Evolutionary conservation across 106 monocot species (phyloP), one percentile per base, ranked within the genome.

Genomic region (Dioscorea zingiberensis): DNA sequence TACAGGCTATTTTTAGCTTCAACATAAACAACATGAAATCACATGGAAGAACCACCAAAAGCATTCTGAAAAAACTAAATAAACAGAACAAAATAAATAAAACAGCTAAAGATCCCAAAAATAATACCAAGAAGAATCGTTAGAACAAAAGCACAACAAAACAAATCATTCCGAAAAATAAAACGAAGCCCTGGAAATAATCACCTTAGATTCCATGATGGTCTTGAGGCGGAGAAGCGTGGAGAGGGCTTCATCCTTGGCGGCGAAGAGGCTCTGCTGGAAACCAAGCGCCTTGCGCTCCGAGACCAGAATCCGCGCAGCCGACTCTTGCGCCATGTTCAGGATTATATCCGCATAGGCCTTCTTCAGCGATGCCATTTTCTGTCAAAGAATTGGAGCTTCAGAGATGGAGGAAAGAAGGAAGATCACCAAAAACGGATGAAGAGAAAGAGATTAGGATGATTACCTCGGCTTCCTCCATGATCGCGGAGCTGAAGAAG

Each of bases 181-280:
- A 60, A 30, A 60, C 27, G 17, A 9, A 29, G 13, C 30, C 27
- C 14, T 17, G 16, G 22, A 19, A 19, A 56, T 12, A 19, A 21
- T 12, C 56, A 87, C 87, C 83, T 84, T 84, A n/a, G 84, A 54
- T 45, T 88, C 87, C 83, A 88, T 80, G 74, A 84, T 47, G 55
- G 67, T 21, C 69, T 88, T 88, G 25, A 84, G 27, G 25, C 87
- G 74, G 29, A 88, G 63, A 47, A 88, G 71, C 49, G 72, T 70
- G 47, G 71, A 38, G 48, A 88, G 22, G 17, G 80, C 74, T 27
- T 88, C 84, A 6, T 88, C 80, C 69, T 84, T 88, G 12, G 75
- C 51, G 1, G 63, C 54, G 14, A 16, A 44, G 13, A 84, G 72
- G 46, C 72, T 69, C 46, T 55, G 80, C 65, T 78, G 74, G 29